These are phyloP conservation scores for Lactarius akahatsu DNA, from an alignment of 768 basidiomycete genomes.

Conservation along the genomic window DNA sequence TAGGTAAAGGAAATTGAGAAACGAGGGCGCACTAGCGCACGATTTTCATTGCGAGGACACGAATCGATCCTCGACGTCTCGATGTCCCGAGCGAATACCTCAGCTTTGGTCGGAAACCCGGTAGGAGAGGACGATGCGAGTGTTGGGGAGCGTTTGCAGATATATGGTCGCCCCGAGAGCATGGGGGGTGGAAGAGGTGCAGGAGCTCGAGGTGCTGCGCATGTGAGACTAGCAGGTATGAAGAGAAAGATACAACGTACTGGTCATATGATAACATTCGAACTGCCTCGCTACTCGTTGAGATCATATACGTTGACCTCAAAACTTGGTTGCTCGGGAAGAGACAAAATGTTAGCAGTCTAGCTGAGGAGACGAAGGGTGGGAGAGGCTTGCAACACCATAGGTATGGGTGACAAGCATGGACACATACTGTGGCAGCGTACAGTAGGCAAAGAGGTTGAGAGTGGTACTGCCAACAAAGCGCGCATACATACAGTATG, in stretches of 20 bases:
- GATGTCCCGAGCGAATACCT: slow-evolving; percentile 33
- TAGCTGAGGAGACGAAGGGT: no score
- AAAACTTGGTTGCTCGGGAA: no score
- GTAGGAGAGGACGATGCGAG: slow-evolving; percentile 42
- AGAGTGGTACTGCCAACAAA: no score
- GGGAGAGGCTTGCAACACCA: no score
- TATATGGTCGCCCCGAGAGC: slow-evolving; percentile 76
- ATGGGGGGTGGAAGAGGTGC: slow-evolving; percentile 78
- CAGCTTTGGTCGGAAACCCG: slow-evolving; percentile 57
- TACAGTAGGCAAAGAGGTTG: no score
- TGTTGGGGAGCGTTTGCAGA: slow-evolving; percentile 84
- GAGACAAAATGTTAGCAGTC: no score
- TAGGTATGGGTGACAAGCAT: no score
- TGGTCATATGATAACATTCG: slow-evolving; percentile 82
- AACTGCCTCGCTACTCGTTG: no score
- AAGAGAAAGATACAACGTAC: slow-evolving; percentile 52
- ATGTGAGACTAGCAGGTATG: neutral
- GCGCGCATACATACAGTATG: neutral
- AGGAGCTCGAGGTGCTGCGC: slow-evolving; percentile 65
- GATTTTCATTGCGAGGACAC: slow-evolving; percentile 24
- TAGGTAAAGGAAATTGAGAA: neutral
- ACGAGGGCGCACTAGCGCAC: slow-evolving; percentile 21
- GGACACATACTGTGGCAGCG: no score
- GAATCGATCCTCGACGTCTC: no score
- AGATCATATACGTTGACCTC: no score